Evolutionary conservation across 1,284 basidiomycete species (phyloP).

Genomic region (Apiotrichum gracile): DNA sequence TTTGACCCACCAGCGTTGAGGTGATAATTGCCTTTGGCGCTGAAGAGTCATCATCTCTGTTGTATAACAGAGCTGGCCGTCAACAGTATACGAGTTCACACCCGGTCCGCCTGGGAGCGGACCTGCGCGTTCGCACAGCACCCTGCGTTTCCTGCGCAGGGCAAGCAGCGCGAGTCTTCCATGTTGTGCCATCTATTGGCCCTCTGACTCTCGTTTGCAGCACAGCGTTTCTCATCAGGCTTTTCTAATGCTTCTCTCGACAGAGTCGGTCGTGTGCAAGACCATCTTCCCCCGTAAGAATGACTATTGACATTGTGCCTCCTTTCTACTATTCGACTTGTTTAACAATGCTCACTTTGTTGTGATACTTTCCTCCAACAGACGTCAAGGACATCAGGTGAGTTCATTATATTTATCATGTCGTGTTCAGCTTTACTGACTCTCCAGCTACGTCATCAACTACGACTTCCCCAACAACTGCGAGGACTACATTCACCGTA

Average conservation of each 20-base stretch:
- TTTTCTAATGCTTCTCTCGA: constrained; percentile 3
- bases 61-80: constrained; percentile 8
- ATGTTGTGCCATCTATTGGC: neutral
- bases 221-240: constrained; percentile 2
- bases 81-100: constrained; percentile 11
- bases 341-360: constrained; percentile 18
- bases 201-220: constrained; percentile 5
- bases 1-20: neutral
- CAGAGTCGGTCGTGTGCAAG: constrained; percentile 17
- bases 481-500: constrained; percentile 54
- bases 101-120: neutral
- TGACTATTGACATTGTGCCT: constrained; percentile 19
- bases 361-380: constrained; percentile 18
- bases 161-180: neutral
- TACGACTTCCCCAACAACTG: constrained; percentile 86
- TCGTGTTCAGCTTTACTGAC: constrained; percentile 14
- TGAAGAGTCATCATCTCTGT: neutral
- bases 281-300: constrained; percentile 16
- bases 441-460: constrained; percentile 50
- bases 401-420: neutral
- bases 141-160: constrained; percentile 4
- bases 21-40: constrained; percentile 4
- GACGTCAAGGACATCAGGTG: constrained; percentile 46
- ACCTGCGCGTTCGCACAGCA: neutral
- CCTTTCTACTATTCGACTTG: constrained; percentile 5